Evolutionary conservation across 805 yeast species (phyloP), one percentile per base, ranked within the genome.

Genomic region (Yarrowia sp.): DNA sequence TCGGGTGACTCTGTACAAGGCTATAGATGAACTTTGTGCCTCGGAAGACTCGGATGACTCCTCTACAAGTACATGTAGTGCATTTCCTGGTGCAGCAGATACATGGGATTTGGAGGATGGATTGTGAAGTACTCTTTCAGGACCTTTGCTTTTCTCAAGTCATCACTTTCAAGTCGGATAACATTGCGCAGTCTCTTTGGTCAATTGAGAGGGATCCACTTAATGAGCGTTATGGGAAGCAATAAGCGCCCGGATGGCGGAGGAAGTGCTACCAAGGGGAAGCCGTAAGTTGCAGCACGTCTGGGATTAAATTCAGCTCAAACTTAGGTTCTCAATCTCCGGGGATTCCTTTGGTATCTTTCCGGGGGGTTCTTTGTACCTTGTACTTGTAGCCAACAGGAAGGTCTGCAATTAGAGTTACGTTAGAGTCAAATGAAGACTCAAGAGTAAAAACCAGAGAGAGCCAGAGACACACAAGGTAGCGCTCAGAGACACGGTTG

Each of bases 301-400:
- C 19, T 19, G 58, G 17, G 14, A 52, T 52, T 38, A 38, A 20
- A 50, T 50, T 50, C 40, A 7, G 14, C 30, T 17, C 15, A 13
- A 20, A 15, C 58, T 52, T 52, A 36, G 43, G 43, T 38, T 52
- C 33, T 20, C 42, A 38, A 52, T 52, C 20, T 52, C 58, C 58
- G 58, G 58, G 58, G 58, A 19, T 52, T 52, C 58, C 56, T 52
- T 52, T 52, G 58, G 58, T 52, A 7, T 38, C 58, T 52, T 52
- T 52, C 58, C 34, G 58, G 33, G 34, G 43, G 8, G 7, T 52
- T 52, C 58, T 52, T 52, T 52, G n/a, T n/a, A n/a, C n/a, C n/a
- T n/a, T n/a, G n/a, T n/a, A n/a, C n/a, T n/a, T n/a, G 58, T 52
- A 19, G 56, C 20, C n/a, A 10, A 33, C 20, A 5, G 14, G 38